phyloP scores from a whole-genome alignment of 2,329 filamentous ascomycete species.

The Arthrinium puccinioides region DNA sequence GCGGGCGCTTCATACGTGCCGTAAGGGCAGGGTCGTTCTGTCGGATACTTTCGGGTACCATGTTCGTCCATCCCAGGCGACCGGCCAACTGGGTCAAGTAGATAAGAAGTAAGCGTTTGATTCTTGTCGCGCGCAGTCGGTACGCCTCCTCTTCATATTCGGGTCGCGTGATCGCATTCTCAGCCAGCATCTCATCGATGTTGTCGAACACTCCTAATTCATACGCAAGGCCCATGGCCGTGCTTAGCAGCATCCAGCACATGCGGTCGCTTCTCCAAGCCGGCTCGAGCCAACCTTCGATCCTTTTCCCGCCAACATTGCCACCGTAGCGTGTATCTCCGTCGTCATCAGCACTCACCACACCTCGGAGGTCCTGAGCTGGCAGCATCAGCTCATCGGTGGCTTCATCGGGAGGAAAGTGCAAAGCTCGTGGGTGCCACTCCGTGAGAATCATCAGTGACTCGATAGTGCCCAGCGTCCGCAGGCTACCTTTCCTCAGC shows the following conservation, averaged over 20 bases:
- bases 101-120: slow-evolving; percentile 80
- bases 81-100: slow-evolving; percentile 94
- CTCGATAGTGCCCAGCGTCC: slow-evolving; percentile 90
- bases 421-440: slow-evolving; percentile 91
- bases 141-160: slow-evolving; percentile 71
- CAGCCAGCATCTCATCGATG: slow-evolving; percentile 62
- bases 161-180: slow-evolving; percentile 51
- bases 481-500: slow-evolving; percentile 68
- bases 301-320: slow-evolving; percentile 72
- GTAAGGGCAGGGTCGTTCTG: slow-evolving; percentile 50
- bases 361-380: slow-evolving; percentile 42
- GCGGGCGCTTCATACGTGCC: slow-evolving; percentile 32
- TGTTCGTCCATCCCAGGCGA: slow-evolving; percentile 84
- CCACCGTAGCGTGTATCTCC: slow-evolving; percentile 34
- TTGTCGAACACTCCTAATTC: slow-evolving; percentile 95
- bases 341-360: slow-evolving; percentile 35
- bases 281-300: slow-evolving; percentile 94
- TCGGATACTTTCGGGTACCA: slow-evolving; percentile 68
- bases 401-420: slow-evolving; percentile 80
- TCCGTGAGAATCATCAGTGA: slow-evolving; percentile 90
- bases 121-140: slow-evolving; percentile 68
- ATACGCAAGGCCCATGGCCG: slow-evolving; percentile 81
- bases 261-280: slow-evolving; percentile 92
- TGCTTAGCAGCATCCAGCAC: slow-evolving; percentile 96
- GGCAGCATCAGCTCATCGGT: slow-evolving; percentile 63